Evolutionary conservation across 2,329 filamentous ascomycete genomes (phyloP).

Genomic region (Chrysoporthe deuterocubensis): DNA sequence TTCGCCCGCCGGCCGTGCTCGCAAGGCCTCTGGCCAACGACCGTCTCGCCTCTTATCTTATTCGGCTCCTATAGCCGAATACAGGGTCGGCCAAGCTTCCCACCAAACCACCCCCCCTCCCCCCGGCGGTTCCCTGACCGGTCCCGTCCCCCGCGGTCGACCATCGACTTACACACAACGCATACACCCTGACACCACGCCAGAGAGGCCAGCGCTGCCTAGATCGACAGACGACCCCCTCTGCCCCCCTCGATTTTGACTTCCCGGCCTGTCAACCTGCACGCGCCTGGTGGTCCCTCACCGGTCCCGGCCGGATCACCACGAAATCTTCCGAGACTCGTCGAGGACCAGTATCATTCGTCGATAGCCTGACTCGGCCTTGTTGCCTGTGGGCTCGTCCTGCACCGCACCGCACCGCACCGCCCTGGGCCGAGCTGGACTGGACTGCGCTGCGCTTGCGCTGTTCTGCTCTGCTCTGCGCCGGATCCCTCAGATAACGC

Average conservation of each 20-base stretch:
- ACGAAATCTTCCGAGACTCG: constrained; percentile 10
- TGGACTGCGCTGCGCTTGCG: background rate
- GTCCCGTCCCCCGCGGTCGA: background rate
- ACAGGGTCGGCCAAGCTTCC: constrained; percentile 23
- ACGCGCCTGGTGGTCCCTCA: constrained; percentile 9
- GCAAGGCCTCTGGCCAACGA: constrained; percentile 21
- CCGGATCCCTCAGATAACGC: constrained; percentile 6
- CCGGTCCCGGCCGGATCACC: constrained; percentile 16
- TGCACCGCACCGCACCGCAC: background rate
- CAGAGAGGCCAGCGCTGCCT: background rate
- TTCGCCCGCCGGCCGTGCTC: background rate
- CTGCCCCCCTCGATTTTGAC: background rate
- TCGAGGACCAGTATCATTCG: background rate
- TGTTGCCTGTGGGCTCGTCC: background rate
- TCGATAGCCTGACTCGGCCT: constrained; percentile 1
- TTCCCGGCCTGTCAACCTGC: constrained; percentile 12
- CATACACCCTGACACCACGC: no score
- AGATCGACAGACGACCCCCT: background rate
- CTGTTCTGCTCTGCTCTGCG: background rate
- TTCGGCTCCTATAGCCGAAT: constrained; percentile 21
- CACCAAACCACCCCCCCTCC: background rate
- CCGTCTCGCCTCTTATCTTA: constrained; percentile 27
- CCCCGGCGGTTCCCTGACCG: background rate
- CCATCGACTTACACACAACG: background rate
- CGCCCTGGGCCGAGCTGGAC: background rate